Conservation (phyloP, 345 rosid species). For the Schrenkiella parvula region DNA sequence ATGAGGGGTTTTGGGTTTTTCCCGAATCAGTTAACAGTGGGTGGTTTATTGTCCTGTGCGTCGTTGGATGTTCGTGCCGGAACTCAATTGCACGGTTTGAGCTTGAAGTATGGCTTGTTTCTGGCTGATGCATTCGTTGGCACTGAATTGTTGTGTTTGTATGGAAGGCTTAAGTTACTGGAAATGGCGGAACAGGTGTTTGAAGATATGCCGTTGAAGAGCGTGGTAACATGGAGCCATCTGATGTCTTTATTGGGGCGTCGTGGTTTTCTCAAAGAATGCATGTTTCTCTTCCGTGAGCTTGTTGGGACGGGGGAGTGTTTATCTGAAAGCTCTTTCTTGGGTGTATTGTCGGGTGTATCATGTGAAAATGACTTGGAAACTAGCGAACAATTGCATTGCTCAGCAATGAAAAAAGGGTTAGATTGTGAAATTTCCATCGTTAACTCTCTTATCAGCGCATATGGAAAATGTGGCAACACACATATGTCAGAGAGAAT, state of each 20-base stretch:
- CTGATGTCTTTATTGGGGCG: constrained; percentile 55
- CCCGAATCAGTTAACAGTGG: constrained; percentile 52
- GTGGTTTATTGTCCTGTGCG: constrained; percentile 56
- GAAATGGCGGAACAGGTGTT: constrained; percentile 48
- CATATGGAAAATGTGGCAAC: constrained; percentile 55
- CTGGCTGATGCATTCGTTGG: constrained; percentile 62
- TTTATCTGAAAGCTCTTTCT: constrained; percentile 54
- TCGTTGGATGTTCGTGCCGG: constrained; percentile 42
- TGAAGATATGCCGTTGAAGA: constrained; percentile 62
- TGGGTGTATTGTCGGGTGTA: constrained; percentile 58
- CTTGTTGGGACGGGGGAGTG: constrained; percentile 33
- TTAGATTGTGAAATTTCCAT: constrained; percentile 35
- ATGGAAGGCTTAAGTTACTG: constrained; percentile 56
- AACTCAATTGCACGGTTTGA: constrained; percentile 58
- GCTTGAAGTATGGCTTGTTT: constrained; percentile 57
- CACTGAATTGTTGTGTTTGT: constrained; percentile 58
- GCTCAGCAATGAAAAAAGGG: constrained; percentile 54
- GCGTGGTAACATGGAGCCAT: constrained; percentile 69
- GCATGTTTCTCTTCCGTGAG: constrained; percentile 49
- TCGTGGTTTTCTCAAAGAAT: constrained; percentile 44
- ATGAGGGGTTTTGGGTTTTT: constrained; percentile 49
- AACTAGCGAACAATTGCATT: constrained; percentile 56
- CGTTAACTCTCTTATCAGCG: constrained; percentile 52
- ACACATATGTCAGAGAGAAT: constrained; percentile 41
- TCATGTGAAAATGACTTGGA: constrained; percentile 42